Base-by-base conservation (phyloP, 257 asterid genomes). In the Solanum lycopersicoides region DNA sequence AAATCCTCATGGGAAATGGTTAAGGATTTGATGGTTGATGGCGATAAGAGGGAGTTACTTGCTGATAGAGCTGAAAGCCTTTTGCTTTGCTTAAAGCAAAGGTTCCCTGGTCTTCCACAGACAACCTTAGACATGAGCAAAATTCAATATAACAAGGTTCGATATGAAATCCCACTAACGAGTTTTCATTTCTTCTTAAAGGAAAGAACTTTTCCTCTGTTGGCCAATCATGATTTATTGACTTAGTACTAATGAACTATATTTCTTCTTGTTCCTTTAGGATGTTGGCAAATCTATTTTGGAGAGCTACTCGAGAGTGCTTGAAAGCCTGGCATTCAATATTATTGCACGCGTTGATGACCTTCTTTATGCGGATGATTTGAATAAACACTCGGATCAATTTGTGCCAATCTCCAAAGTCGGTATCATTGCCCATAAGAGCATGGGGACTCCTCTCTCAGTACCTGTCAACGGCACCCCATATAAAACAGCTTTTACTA, bases 71-170 rank as follows among this genome's bases (percentile, higher is more conserved):
- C 98, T 12, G 96, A 94, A 87, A 93, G 93, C 90, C 93, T 95
- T 71, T 93, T 95, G 47, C 92, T 92, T 59, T 89, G 93, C 94
- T 88, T 95, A 89, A 94, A 90, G 87, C 96, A 83, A 53, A 85
- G 95, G 30, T 95, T 93, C 88, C 98, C 98, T 39, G 96, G 98
- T 83, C 96, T 95, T 44, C 95, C 98, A 34, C 98, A 94, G 91
- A 94, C 96, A 84, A 86, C 94, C 85, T 89, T 95, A 86, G 96
- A 95, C 93, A 93, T 89, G 93, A 93, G 92, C 90, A 95, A 95
- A 88, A 95, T 95, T 76, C 98, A 95, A 90, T 91, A 76, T 87
- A 95, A 95, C 89, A 95, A 94, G 98, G 98, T 93, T 41, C 18
- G n/a, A 56, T 18, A 37, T 83, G 80, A 16, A 30, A 21, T 74